Evolutionary conservation across 2,329 filamentous ascomycete genomes (phyloP).

Genomic region (Alternaria solani): DNA sequence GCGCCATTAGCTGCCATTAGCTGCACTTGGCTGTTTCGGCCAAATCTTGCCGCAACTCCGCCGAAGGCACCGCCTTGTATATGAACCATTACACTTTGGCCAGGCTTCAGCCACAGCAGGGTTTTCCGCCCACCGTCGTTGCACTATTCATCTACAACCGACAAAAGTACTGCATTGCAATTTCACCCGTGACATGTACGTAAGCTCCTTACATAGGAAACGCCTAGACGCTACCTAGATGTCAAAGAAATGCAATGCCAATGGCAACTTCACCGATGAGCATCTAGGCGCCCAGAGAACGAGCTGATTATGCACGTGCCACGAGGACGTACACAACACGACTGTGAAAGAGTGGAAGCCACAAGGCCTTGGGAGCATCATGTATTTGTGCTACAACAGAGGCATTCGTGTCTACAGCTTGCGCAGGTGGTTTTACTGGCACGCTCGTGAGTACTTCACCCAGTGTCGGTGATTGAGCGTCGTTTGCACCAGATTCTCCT

Average conservation of each 20-base stretch:
- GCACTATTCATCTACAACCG: neutral
- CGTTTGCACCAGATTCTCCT: neutral
- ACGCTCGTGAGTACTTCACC: neutral
- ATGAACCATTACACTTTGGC: conserved; percentile 1
- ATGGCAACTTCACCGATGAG: neutral
- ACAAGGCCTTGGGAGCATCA: neutral
- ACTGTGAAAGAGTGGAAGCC: neutral
- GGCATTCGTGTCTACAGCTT: neutral
- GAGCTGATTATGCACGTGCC: neutral
- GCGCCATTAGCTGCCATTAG: neutral
- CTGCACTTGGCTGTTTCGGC: neutral
- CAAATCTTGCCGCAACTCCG: neutral
- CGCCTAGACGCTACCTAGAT: neutral
- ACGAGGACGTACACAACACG: neutral
- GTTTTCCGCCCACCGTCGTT: neutral
- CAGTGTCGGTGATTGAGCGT: neutral
- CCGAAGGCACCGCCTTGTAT: neutral
- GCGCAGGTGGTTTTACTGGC: too few species aligned
- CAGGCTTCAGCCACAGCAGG: conserved; percentile 20
- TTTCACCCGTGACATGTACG: neutral
- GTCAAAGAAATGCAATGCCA: neutral
- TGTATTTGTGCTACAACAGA: neutral
- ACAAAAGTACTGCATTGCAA: neutral
- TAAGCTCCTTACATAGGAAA: neutral
- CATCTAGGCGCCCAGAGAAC: neutral